phyloP scores from a whole-genome alignment of 2,329 filamentous ascomycete species.

The Polychaeton citri region DNA sequence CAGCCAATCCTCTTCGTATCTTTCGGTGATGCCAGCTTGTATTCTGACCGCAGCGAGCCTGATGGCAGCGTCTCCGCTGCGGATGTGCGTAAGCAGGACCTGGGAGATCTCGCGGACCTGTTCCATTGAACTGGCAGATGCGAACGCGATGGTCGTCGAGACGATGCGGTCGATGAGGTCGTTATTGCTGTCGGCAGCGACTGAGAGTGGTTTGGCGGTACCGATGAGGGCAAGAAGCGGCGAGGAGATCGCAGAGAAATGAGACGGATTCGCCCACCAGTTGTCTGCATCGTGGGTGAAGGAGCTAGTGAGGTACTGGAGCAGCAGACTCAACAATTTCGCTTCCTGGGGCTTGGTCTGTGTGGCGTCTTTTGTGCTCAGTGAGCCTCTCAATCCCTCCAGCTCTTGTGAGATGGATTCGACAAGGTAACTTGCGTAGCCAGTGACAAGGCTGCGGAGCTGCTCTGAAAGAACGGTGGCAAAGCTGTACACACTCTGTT shows the following conservation, averaged over 20 bases:
- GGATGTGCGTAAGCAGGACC: slow-evolving; percentile 62
- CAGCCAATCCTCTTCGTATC: slow-evolving; percentile 87
- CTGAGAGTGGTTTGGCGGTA: slow-evolving; percentile 65
- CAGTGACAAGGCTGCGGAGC: slow-evolving; percentile 87
- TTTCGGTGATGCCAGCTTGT: slow-evolving; percentile 56
- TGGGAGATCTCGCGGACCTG: slow-evolving; percentile 85
- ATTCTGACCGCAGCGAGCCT: slow-evolving; percentile 71
- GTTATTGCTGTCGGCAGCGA: slow-evolving; percentile 29
- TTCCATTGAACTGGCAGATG: slow-evolving; percentile 59
- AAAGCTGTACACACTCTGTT: slow-evolving; percentile 72
- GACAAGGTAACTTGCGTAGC: slow-evolving; percentile 74
- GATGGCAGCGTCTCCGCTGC: slow-evolving; percentile 50
- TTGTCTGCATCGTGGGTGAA: slow-evolving; percentile 86
- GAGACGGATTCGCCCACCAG: slow-evolving; percentile 87
- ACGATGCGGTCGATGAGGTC: neutral
- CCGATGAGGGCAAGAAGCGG: slow-evolving; percentile 62
- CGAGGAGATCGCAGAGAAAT: slow-evolving; percentile 61
- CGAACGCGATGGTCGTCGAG: neutral
- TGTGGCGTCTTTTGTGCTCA: slow-evolving; percentile 10
- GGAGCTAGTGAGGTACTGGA: slow-evolving; percentile 58
- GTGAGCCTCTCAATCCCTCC: slow-evolving; percentile 11
- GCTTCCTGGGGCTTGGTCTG: slow-evolving; percentile 26
- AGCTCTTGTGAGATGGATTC: slow-evolving; percentile 60
- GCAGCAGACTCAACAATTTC: slow-evolving; percentile 53
- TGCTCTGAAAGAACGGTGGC: slow-evolving; percentile 65